Evolutionary conservation across 495 filamentous ascomycete genomes (phyloP).

Genomic region (Hypoxylon lenormandii): DNA sequence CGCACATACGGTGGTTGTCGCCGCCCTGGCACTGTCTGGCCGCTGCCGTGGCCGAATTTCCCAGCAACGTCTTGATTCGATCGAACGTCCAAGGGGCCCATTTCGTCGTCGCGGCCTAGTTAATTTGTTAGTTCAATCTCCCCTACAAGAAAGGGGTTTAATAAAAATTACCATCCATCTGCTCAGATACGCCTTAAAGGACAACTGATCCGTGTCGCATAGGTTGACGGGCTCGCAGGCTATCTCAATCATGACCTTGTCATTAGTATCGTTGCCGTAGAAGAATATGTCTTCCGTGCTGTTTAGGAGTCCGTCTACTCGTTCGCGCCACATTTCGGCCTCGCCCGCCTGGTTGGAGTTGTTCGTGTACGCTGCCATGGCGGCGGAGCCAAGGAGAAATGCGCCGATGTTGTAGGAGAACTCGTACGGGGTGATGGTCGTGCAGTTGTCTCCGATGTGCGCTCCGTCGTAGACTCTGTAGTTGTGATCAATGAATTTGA

Average conservation of each 20-base stretch:
- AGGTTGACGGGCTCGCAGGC: constrained; percentile 73
- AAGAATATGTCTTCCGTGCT: constrained; percentile 68
- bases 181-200: constrained; percentile 78
- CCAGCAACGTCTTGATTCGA: constrained; percentile 71
- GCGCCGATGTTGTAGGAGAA: constrained; percentile 79
- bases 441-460: constrained; percentile 63
- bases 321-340: constrained; percentile 63
- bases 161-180: too few relatives aligned
- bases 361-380: constrained; percentile 61
- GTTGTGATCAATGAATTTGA: constrained; percentile 63
- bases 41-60: constrained; percentile 72
- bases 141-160: too few relatives aligned
- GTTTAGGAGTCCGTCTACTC: constrained; percentile 66
- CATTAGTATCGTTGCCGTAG: constrained; percentile 47
- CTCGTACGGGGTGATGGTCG: constrained; percentile 63
- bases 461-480: constrained; percentile 72
- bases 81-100: constrained; percentile 73
- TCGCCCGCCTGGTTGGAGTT: constrained; percentile 60
- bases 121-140: too few relatives aligned
- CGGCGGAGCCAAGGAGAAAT: constrained; percentile 73
- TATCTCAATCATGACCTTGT: constrained; percentile 73
- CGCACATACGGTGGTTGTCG: constrained; percentile 72
- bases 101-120: constrained; percentile 74
- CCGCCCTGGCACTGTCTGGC: constrained; percentile 73
- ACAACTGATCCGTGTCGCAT: constrained; percentile 75